These are phyloP conservation scores for Ceratocystis lukuohia DNA, from an alignment of 2,329 filamentous ascomycete genomes.

Conservation along the genomic window DNA sequence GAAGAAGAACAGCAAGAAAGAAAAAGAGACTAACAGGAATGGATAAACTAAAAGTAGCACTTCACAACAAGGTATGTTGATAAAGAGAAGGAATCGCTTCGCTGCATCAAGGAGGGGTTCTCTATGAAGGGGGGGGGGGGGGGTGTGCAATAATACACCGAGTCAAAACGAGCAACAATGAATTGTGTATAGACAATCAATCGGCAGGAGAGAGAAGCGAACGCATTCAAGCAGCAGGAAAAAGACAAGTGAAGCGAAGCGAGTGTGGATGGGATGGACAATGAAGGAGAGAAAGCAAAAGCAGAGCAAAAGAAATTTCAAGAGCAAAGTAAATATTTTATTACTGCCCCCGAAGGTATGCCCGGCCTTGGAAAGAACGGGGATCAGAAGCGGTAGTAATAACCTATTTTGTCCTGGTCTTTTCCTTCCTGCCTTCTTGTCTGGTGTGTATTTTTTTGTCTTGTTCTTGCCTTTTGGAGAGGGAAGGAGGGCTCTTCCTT, in stretches of 20 bases:
- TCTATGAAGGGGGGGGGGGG: background rate
- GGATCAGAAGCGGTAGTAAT: background rate
- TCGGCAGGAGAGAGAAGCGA: background rate
- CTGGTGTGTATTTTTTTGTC: background rate
- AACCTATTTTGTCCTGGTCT: background rate
- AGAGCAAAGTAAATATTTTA: background rate
- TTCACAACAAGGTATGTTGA: background rate
- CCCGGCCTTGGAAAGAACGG: background rate
- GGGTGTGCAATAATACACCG: background rate
- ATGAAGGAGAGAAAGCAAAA: background rate
- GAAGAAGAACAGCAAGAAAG: background rate
- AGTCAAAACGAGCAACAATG: too few relatives aligned
- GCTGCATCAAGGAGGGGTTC: conserved; percentile 1
- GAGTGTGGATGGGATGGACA: background rate
- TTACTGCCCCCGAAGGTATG: background rate
- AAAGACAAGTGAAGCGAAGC: background rate
- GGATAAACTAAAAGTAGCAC: too few relatives aligned
- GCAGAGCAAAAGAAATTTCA: background rate
- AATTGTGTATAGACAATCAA: too few relatives aligned
- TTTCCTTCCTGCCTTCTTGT: background rate
- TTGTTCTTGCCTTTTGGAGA: background rate
- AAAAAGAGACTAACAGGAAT: conserved; percentile 6
- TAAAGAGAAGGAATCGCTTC: conserved; percentile 1
- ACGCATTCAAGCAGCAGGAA: too few relatives aligned
- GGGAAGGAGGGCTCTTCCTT: background rate